phyloP scores from a whole-genome alignment of 2,329 filamentous ascomycete genomes.

The Amphichorda felina region DNA sequence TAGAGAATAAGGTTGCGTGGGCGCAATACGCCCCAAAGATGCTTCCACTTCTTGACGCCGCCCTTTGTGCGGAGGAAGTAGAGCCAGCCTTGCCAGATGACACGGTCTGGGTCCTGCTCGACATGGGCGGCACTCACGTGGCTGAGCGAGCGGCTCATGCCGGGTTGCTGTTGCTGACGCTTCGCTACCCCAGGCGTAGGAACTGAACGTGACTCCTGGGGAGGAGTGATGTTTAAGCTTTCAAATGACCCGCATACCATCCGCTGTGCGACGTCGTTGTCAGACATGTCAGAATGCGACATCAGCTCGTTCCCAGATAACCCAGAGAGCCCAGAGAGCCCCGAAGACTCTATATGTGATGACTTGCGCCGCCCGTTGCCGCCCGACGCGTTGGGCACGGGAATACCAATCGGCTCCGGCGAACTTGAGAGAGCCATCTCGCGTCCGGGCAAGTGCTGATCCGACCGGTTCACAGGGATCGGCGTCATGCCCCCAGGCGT shows the following conservation, averaged over 20 bases:
- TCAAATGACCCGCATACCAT: slow-evolving; percentile 40
- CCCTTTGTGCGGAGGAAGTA: slow-evolving; percentile 73
- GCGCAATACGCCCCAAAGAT: slow-evolving; percentile 83
- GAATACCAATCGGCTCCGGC: slow-evolving; percentile 36
- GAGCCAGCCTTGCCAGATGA: slow-evolving; percentile 90
- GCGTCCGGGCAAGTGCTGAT: background rate
- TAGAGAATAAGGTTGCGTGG: slow-evolving; percentile 79
- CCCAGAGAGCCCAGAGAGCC: slow-evolving; percentile 49
- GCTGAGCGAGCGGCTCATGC: slow-evolving; percentile 1
- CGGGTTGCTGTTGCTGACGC: slow-evolving; percentile 28
- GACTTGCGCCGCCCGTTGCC: slow-evolving; percentile 38
- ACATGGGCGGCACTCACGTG: slow-evolving; percentile 15
- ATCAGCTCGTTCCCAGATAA: slow-evolving; percentile 54
- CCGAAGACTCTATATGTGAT: slow-evolving; percentile 52
- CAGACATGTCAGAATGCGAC: slow-evolving; percentile 81
- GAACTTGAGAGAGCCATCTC: slow-evolving; percentile 43
- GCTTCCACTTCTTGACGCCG: slow-evolving; percentile 87
- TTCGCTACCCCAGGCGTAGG: slow-evolving; percentile 13
- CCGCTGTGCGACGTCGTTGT: slow-evolving; percentile 43
- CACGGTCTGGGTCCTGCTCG: slow-evolving; percentile 65
- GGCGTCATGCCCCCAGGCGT: slow-evolving; percentile 18
- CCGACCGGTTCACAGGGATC: background rate
- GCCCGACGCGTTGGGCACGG: slow-evolving; percentile 9
- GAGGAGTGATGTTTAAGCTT: slow-evolving; percentile 24
- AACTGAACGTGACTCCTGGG: slow-evolving; percentile 5